A percentile compares a stretch with the other conserved stretches of the same genome.
Evolutionary conservation across 768 basidiomycete species (phyloP).

Genomic region (Tylopilus cervinicoccineus): DNA sequence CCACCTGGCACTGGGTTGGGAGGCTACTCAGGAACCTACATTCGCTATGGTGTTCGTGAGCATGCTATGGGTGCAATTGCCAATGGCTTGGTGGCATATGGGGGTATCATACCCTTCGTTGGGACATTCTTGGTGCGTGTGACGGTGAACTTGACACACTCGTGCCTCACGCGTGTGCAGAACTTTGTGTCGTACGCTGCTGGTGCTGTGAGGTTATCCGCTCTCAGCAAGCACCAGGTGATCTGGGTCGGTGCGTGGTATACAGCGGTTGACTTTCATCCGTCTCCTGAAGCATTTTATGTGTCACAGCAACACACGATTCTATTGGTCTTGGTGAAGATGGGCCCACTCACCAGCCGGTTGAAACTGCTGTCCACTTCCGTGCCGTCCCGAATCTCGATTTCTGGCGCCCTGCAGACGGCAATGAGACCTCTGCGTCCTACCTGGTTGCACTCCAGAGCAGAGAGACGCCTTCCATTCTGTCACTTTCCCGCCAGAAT

Average conservation of each 20-base stretch:
- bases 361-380: constrained; percentile 84
- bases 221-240: constrained; percentile 84
- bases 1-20: constrained; percentile 82
- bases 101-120: constrained; percentile 85
- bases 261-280: background rate
- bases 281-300: background rate
- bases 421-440: constrained; percentile 95
- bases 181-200: constrained; percentile 95
- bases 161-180: constrained; percentile 33
- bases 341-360: constrained; percentile 93
- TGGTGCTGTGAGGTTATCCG: constrained; percentile 88
- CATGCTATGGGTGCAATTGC: constrained; percentile 97
- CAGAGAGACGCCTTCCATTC: constrained; percentile 73
- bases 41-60: constrained; percentile 96
- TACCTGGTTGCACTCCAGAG: constrained; percentile 79
- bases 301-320: constrained; percentile 77
- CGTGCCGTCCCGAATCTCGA: constrained; percentile 89
- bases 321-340: constrained; percentile 92
- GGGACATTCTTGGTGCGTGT: constrained; percentile 81
- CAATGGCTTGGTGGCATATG: constrained; percentile 88
- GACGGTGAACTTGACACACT: background rate
- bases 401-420: constrained; percentile 92
- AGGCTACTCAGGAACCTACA: constrained; percentile 80
- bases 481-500: constrained; percentile 85
- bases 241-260: constrained; percentile 81